A percentile compares a stretch with the other conserved stretches of the same genome.
Conservation (phyloP, 495 filamentous ascomycete genomes). For the Apodospora peruviana region DNA sequence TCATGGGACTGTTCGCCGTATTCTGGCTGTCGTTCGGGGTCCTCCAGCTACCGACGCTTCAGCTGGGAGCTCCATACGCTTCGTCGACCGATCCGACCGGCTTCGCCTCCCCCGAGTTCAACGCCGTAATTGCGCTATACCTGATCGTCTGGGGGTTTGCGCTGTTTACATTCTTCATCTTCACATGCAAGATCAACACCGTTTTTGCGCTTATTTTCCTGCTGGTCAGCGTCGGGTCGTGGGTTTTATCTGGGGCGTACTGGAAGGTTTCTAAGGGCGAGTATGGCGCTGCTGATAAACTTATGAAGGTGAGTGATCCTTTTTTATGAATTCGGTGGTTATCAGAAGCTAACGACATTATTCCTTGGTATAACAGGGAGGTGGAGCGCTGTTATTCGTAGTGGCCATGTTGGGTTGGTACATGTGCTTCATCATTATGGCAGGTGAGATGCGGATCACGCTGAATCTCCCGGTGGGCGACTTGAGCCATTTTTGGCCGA, state of each 20-base stretch:
- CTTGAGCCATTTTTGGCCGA: conserved; percentile 48
- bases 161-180: conserved; percentile 51
- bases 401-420: conserved; percentile 50
- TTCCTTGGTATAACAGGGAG: conserved; percentile 24
- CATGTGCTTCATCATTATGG: conserved; percentile 51
- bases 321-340: neutral
- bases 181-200: conserved; percentile 48
- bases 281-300: conserved; percentile 31
- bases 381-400: conserved; percentile 45
- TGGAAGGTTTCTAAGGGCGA: conserved; percentile 44
- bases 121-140: conserved; percentile 44
- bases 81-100: conserved; percentile 40
- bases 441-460: conserved; percentile 50
- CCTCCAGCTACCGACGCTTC: conserved; percentile 46
- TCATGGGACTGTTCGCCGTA: conserved; percentile 50
- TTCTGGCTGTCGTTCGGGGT: conserved; percentile 53
- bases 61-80: conserved; percentile 42
- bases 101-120: conserved; percentile 38
- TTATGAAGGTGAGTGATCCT: conserved; percentile 38
- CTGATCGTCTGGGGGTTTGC: conserved; percentile 53
- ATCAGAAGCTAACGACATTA: neutral
- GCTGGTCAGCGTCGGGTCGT: conserved; percentile 41
- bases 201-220: conserved; percentile 51
- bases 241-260: conserved; percentile 45
- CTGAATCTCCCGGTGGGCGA: conserved; percentile 50